phyloP scores from a whole-genome alignment of 1,139 yeast species.

The Hanseniaspora gamundiae region DNA sequence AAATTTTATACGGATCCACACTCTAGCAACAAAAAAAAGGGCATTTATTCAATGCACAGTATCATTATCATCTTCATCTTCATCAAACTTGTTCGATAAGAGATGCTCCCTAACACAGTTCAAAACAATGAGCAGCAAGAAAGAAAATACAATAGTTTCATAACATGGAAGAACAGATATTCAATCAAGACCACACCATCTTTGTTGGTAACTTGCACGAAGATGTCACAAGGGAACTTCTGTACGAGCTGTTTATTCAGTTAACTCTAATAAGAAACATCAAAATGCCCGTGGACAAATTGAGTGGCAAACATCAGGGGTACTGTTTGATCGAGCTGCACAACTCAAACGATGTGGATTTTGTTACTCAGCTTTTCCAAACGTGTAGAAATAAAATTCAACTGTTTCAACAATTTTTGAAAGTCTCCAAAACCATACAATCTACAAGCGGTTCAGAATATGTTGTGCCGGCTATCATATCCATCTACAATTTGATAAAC shows the following conservation, averaged over 20 bases:
- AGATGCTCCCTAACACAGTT: too few species aligned
- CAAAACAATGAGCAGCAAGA: too few species aligned
- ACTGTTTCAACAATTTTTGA: slow-evolving; percentile 1
- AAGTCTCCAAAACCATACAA: slow-evolving; percentile 1
- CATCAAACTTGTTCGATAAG: too few species aligned
- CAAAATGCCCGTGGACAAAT: slow-evolving; percentile 69
- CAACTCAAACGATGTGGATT: slow-evolving; percentile 52
- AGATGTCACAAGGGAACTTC: slow-evolving; percentile 49
- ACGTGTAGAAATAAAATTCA: slow-evolving; percentile 1
- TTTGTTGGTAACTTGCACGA: slow-evolving; percentile 81
- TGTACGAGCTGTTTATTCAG: slow-evolving; percentile 78
- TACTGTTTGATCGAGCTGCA: slow-evolving; percentile 77
- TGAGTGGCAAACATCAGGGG: slow-evolving; percentile 65
- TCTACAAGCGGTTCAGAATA: not conserved
- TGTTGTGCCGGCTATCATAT: slow-evolving; percentile 4
- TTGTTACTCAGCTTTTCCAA: slow-evolving; percentile 35
- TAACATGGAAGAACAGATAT: not conserved
- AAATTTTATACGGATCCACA: too few species aligned
- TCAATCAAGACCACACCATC: slow-evolving; percentile 51
- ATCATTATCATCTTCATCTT: too few species aligned
- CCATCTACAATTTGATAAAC: slow-evolving; percentile 6
- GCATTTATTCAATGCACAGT: slow-evolving; percentile 1
- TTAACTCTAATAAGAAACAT: slow-evolving; percentile 68
- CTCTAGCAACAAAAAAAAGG: too few species aligned
- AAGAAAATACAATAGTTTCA: too few species aligned